phyloP scores from a whole-genome alignment of 2,329 filamentous ascomycete genomes.

The Leptosphaerulina australis region DNA sequence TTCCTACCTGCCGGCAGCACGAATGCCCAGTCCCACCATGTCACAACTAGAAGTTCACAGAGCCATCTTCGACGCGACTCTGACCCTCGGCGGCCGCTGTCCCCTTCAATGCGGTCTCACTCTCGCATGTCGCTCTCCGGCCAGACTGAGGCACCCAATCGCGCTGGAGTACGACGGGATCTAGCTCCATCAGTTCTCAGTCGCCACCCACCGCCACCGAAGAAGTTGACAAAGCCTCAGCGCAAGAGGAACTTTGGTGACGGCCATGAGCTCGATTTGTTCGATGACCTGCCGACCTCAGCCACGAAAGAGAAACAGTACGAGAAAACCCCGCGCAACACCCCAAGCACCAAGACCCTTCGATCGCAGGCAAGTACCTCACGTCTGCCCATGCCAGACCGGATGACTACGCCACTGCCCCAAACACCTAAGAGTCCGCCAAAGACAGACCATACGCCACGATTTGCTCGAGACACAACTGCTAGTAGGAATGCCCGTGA shows the following conservation, averaged over 20 bases:
- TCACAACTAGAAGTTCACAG: conserved; percentile 71
- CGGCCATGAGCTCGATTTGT: conserved; percentile 87
- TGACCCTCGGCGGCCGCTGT: conserved; percentile 62
- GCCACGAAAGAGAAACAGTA: conserved; percentile 79
- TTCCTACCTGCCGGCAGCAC: conserved; percentile 81
- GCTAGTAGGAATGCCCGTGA: conserved; percentile 69
- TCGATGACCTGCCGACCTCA: conserved; percentile 94
- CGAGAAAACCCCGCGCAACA: conserved; percentile 76
- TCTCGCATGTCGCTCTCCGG: conserved; percentile 57
- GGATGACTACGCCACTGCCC: conserved; percentile 55
- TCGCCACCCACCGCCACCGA: conserved; percentile 57
- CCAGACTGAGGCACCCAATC: conserved; percentile 58
- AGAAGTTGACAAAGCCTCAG: conserved; percentile 55
- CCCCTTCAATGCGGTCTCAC: conserved; percentile 53
- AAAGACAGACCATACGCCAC: conserved; percentile 60
- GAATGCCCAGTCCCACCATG: conserved; percentile 77
- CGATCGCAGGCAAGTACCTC: conserved; percentile 57
- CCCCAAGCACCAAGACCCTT: conserved; percentile 69
- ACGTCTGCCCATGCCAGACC: conserved; percentile 50
- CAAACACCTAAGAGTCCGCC: conserved; percentile 63
- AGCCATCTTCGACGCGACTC: conserved; percentile 82
- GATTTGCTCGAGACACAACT: conserved; percentile 70
- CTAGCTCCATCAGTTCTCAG: conserved; percentile 58
- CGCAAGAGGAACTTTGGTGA: conserved; percentile 71
- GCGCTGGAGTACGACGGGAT: conserved; percentile 51